Conservation (phyloP, 2,329 filamentous ascomycete genomes). For the Tolypocladium sp. region DNA sequence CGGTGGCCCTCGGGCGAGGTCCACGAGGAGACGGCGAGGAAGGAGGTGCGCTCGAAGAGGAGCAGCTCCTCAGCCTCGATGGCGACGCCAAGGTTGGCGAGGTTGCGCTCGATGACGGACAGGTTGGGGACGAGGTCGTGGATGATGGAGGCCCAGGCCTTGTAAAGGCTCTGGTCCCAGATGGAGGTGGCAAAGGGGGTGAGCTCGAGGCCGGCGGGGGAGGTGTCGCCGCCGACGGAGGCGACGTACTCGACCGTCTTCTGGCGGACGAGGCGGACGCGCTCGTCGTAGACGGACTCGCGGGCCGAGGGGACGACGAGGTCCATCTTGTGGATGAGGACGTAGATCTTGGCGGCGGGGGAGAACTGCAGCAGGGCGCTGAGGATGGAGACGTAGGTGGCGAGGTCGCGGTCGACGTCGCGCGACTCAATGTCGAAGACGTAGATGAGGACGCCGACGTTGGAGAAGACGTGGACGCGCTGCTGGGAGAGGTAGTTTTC, state of each 20-base stretch:
- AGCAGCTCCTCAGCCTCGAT: constrained; percentile 92
- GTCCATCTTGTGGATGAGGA: constrained; percentile 98
- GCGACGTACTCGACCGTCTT: constrained; percentile 53
- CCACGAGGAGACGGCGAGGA: constrained; percentile 91
- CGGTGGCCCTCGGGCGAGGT: constrained; percentile 62
- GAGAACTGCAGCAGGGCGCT: constrained; percentile 82
- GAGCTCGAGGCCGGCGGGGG: constrained; percentile 45
- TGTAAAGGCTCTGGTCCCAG: constrained; percentile 97
- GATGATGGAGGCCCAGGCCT: constrained; percentile 96
- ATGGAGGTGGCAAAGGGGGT: constrained; percentile 93
- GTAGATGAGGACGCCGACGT: constrained; percentile 95
- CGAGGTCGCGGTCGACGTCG: constrained; percentile 85
- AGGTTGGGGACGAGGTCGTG: constrained; percentile 97
- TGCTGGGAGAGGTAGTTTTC: constrained; percentile 97
- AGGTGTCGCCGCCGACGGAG: constrained; percentile 21
- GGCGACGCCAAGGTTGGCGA: constrained; percentile 71
- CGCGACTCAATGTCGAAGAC: constrained; percentile 98
- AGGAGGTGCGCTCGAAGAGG: constrained; percentile 90
- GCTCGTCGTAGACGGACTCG: constrained; percentile 75
- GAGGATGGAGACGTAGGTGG: constrained; percentile 87
- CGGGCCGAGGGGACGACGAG: constrained; percentile 75
- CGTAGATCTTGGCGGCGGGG: constrained; percentile 73
- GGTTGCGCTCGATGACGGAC: constrained; percentile 74
- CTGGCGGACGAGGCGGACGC: constrained; percentile 65
- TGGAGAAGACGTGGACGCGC: constrained; percentile 91